Percentiles rank a stretch among this genome's conserved stretches.
Conservation (phyloP, 805 yeast species). For the Ogataea haglerorum region DNA sequence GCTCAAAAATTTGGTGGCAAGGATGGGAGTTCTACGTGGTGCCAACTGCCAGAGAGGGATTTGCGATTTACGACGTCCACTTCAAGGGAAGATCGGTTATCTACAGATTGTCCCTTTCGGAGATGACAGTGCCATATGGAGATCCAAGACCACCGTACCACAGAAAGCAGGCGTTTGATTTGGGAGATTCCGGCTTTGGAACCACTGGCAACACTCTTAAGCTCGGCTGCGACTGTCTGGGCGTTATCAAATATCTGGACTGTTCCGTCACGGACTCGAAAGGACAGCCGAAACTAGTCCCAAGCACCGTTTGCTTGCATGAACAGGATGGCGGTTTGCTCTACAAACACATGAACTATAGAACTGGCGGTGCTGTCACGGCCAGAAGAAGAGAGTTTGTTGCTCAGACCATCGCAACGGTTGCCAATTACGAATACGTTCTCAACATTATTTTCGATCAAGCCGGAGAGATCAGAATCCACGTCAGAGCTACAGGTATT, state of each 20-base stretch:
- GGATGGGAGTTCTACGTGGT: conserved; percentile 78
- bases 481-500: conserved; percentile 84
- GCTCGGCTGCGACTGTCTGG: conserved; percentile 81
- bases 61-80: conserved; percentile 66
- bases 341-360: conserved; percentile 77
- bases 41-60: conserved; percentile 74
- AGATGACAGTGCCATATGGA: conserved; percentile 88
- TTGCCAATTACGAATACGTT: conserved; percentile 79
- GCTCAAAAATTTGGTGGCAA: conserved; percentile 70
- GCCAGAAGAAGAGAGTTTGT: conserved; percentile 78
- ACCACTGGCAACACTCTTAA: conserved; percentile 62
- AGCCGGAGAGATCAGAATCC: conserved; percentile 74
- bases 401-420: conserved; percentile 78
- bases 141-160: conserved; percentile 82
- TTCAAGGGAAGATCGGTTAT: conserved; percentile 76
- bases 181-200: conserved; percentile 86
- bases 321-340: conserved; percentile 75
- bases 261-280: conserved; percentile 49
- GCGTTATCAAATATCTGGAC: conserved; percentile 72
- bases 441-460: conserved; percentile 69
- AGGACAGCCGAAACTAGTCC: conserved; percentile 61
- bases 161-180: conserved; percentile 83
- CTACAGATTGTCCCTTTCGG: conserved; percentile 71
- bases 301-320: conserved; percentile 76
- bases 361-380: conserved; percentile 65